Conservation (phyloP, 2,329 filamentous ascomycete species). For the Davidsoniella australis region DNA sequence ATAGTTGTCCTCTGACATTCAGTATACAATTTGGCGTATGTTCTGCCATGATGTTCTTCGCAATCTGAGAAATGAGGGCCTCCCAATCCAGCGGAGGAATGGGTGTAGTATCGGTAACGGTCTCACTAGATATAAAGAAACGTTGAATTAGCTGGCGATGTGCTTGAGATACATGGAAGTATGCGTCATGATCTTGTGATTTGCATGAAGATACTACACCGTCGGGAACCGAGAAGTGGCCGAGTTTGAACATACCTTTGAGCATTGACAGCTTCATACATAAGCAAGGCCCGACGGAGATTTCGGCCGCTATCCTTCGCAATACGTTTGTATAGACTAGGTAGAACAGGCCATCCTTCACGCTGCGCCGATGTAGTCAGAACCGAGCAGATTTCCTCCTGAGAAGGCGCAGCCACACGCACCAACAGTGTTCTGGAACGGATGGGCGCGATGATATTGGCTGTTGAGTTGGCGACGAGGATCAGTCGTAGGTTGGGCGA, state of each 20-base stretch:
- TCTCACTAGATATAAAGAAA: slow-evolving; percentile 45
- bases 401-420: slow-evolving; percentile 74
- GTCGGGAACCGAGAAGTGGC: background rate
- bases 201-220: too few species aligned
- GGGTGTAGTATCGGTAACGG: slow-evolving; percentile 67
- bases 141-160: background rate
- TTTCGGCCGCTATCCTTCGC: slow-evolving; percentile 85
- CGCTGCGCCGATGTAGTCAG: slow-evolving; percentile 54
- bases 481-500: slow-evolving; percentile 87
- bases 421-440: slow-evolving; percentile 81
- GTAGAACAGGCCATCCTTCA: slow-evolving; percentile 66
- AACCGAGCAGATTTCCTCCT: slow-evolving; percentile 67
- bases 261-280: slow-evolving; percentile 94
- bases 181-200: too few species aligned
- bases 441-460: slow-evolving; percentile 98
- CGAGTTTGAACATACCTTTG: slow-evolving; percentile 55
- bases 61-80: slow-evolving; percentile 71
- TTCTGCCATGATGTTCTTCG: slow-evolving; percentile 85
- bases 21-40: slow-evolving; percentile 80
- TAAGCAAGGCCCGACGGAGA: slow-evolving; percentile 72
- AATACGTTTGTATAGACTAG: slow-evolving; percentile 65
- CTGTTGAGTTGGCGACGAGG: slow-evolving; percentile 83
- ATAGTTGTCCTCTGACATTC: slow-evolving; percentile 81
- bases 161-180: too few species aligned
- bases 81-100: slow-evolving; percentile 98